Evolutionary conservation across 2,329 filamentous ascomycete genomes (phyloP).

Genomic region (Epicoccum sorghinum): DNA sequence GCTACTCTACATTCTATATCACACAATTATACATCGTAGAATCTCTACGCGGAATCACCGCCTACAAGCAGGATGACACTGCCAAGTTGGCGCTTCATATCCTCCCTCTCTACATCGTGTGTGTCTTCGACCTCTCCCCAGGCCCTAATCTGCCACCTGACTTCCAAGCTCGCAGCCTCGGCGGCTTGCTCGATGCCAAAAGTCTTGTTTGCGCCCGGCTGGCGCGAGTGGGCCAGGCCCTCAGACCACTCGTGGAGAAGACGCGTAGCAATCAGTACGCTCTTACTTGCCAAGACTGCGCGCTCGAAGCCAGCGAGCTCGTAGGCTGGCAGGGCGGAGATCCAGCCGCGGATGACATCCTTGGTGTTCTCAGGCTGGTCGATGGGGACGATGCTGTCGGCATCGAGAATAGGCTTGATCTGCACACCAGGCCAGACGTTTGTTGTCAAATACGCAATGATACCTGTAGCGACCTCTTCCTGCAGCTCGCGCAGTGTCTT

Average conservation of each 20-base stretch:
- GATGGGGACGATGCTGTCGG: slow-evolving; percentile 75
- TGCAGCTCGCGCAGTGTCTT: slow-evolving; percentile 74
- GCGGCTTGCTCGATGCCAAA: slow-evolving; percentile 88
- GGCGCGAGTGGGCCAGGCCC: slow-evolving; percentile 63
- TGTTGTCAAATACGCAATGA: slow-evolving; percentile 73
- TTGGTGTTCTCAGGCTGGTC: slow-evolving; percentile 75
- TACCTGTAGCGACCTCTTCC: slow-evolving; percentile 69
- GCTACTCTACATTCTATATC: slow-evolving; percentile 9
- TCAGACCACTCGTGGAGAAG: slow-evolving; percentile 88
- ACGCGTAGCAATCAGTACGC: slow-evolving; percentile 76
- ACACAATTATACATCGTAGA: background rate
- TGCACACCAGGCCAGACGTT: slow-evolving; percentile 84
- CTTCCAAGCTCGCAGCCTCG: slow-evolving; percentile 78
- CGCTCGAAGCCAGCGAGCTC: slow-evolving; percentile 88
- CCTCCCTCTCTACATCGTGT: slow-evolving; percentile 94
- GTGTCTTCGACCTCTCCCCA: slow-evolving; percentile 99
- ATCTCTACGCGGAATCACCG: slow-evolving; percentile 27
- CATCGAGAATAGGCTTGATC: slow-evolving; percentile 81
- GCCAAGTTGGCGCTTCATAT: slow-evolving; percentile 84
- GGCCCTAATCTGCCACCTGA: slow-evolving; percentile 84
- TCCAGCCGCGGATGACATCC: slow-evolving; percentile 79
- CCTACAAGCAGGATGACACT: slow-evolving; percentile 82
- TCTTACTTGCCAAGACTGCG: slow-evolving; percentile 84
- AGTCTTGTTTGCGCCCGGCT: slow-evolving; percentile 42
- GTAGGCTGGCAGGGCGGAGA: slow-evolving; percentile 72